These are phyloP conservation scores for Trichosanthes truncata DNA, from an alignment of 306 rosid genomes.

Conservation along the genomic window DNA sequence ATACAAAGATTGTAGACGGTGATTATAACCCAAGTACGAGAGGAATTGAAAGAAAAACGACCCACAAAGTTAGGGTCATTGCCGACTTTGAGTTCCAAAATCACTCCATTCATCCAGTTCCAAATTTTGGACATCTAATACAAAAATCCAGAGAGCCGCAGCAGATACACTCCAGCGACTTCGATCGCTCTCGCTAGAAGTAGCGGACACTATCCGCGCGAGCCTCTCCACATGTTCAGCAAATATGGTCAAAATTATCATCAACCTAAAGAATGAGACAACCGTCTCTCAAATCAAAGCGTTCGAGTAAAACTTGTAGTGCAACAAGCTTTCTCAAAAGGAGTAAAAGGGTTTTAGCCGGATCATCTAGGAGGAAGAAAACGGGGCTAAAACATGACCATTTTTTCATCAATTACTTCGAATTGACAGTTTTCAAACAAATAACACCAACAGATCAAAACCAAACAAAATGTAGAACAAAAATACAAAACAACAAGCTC, in stretches of 20 bases:
- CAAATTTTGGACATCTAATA: not conserved
- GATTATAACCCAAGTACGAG: not conserved
- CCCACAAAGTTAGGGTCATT: not conserved
- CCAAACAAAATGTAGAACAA: not conserved
- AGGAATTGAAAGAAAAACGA: not conserved
- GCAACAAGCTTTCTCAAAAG: not conserved
- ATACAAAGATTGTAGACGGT: not conserved
- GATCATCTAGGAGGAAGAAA: not conserved
- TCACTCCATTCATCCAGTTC: not conserved
- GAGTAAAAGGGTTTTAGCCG: not conserved
- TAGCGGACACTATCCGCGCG: not conserved
- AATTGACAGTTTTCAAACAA: not conserved
- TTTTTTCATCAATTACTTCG: not conserved
- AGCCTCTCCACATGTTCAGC: not conserved
- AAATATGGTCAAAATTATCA: not conserved
- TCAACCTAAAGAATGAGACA: not conserved
- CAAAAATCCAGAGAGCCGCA: not conserved
- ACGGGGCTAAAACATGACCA: not conserved
- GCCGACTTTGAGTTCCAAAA: not conserved
- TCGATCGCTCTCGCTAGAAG: not conserved
- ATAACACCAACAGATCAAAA: not conserved
- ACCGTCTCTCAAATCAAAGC: not conserved
- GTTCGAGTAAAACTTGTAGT: not conserved
- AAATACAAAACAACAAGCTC: constrained; percentile 2
- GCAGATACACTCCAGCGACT: not conserved